Evolutionary conservation across 768 basidiomycete species (phyloP), one percentile per base, ranked within the genome.

Genomic region (Pleurotus citrinopileatus): DNA sequence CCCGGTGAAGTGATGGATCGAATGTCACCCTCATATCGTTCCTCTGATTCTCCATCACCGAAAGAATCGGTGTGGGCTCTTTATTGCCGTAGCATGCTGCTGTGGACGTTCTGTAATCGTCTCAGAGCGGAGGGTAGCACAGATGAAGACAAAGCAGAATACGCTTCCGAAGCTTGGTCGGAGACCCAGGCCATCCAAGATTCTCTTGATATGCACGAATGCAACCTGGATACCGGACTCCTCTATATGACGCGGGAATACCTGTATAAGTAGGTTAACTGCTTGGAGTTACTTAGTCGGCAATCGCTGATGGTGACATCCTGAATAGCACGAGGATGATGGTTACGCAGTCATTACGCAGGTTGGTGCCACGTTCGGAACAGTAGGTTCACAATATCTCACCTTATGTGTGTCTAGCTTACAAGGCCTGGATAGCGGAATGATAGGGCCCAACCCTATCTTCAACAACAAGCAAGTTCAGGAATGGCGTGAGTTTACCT

Each of bases 11-110:
- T 79, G 5, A 69, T 77, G 38, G 81, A 84, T 61, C 80, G 81
- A 47, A 62, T 68, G 17, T 71, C 79, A 4, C 69, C 67, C 17
- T 61, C 62, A 28, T 74, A 72, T 37, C 67, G 70, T 37, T 68
- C 72, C 20, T 69, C 69, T 51, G 71, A 74, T 53, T 68, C 70
- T 27, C 76, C 75, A 28, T 84, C 84, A 15, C 77, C 84, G 13
- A 91, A 90, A 64, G 87, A 91, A 57, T 84, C 85, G 13, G 77
- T 92, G 1, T 91, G 89, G 89, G 89, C 87, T 0, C 71, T 92
- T 23, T 89, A 89, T 61, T 90, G 88, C 67, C 83, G 90, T 28
- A 83, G 82, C 63, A 87, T 91, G 86, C 76, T 92, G 8, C 73
- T 91, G 3, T 92, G 89, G 88, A 87, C 81, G 60, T 86, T 83